phyloP scores from a whole-genome alignment of 257 asterid genomes.

The Coffea canephora region DNA sequence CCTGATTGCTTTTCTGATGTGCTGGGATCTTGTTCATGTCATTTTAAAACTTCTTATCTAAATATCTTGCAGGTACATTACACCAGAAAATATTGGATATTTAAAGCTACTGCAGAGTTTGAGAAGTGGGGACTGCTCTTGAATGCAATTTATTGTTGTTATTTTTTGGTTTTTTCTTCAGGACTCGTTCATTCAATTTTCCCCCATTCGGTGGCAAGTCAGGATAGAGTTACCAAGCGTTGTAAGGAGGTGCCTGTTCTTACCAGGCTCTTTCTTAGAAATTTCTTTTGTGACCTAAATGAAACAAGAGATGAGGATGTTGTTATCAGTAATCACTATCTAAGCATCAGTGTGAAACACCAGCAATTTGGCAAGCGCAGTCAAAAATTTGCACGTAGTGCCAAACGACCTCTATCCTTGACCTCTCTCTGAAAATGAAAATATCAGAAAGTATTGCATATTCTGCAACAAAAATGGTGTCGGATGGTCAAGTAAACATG shows the following conservation, averaged over 20 bases:
- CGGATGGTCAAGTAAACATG: background rate
- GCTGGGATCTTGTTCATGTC: background rate
- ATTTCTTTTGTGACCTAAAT: too few species aligned
- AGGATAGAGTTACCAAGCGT: background rate
- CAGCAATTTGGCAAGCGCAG: too few species aligned
- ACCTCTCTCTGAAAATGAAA: too few species aligned
- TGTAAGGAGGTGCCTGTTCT: too few species aligned
- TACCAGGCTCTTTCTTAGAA: too few species aligned
- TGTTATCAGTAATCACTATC: too few species aligned
- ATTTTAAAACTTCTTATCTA: conserved; percentile 2
- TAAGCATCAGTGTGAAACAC: too few species aligned
- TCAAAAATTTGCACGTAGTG: too few species aligned
- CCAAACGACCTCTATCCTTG: too few species aligned
- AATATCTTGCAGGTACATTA: conserved; percentile 53
- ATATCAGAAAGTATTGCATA: too few species aligned
- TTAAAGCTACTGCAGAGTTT: conserved; percentile 64
- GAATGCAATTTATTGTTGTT: conserved; percentile 9
- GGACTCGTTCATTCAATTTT: background rate
- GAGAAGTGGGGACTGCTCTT: conserved; percentile 74
- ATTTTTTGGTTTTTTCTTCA: background rate
- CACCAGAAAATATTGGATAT: conserved; percentile 75
- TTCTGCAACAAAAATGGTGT: background rate
- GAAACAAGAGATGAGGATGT: too few species aligned
- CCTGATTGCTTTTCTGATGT: background rate
- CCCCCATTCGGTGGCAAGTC: background rate